phyloP scores from a whole-genome alignment of 78 protist genomes.

The Polysphondylium violaceum region DNA sequence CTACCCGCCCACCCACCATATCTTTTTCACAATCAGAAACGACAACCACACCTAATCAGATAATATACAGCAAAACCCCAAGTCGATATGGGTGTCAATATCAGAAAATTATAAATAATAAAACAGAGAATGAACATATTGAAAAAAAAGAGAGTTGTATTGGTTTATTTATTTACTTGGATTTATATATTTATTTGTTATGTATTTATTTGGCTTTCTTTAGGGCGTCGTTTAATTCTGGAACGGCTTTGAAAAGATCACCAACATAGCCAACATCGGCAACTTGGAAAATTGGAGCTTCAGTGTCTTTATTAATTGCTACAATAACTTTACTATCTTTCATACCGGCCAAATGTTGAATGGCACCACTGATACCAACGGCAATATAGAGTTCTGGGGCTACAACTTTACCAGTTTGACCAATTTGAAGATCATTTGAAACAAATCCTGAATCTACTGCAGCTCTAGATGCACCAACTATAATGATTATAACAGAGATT shows the following conservation, averaged over 20 bases:
- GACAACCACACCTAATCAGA: no score
- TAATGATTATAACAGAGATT: background rate
- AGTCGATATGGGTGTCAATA: no score
- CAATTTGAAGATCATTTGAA: constrained; percentile 96
- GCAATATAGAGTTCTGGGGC: constrained; percentile 99
- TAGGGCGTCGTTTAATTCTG: constrained; percentile 82
- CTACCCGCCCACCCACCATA: no score
- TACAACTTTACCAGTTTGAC: constrained; percentile 98
- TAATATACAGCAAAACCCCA: no score
- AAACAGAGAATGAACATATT: no score
- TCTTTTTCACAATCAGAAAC: no score
- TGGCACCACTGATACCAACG: constrained; percentile 98
- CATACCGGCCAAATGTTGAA: constrained; percentile 99
- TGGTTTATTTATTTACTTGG: no score
- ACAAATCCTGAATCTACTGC: constrained; percentile 98
- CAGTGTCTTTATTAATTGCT: constrained; percentile 98
- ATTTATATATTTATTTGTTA: background rate
- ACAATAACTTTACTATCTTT: constrained; percentile 98
- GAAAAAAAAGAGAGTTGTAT: no score
- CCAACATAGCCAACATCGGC: constrained; percentile 93
- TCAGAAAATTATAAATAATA: no score
- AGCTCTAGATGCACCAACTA: constrained; percentile 99
- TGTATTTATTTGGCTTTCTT: constrained; percentile 54
- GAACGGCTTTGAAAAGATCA: constrained; percentile 89
- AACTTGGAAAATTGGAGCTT: constrained; percentile 94